Evolutionary conservation across 2,329 filamentous ascomycete species (phyloP), one percentile per base, ranked within the genome.

Genomic region (Eurotiales sp.): DNA sequence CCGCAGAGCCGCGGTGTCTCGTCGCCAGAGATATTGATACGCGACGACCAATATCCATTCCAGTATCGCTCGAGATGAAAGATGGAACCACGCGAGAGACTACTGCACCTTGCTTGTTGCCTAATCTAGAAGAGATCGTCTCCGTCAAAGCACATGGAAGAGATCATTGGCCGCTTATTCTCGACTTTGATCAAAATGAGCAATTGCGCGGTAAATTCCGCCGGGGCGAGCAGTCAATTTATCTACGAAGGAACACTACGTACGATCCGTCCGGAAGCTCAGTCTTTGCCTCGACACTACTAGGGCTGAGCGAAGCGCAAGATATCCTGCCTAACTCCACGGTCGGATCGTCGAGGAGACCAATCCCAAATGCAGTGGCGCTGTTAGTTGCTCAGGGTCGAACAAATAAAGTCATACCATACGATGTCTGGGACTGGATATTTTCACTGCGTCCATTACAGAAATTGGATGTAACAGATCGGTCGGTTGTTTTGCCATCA

Each of bases 11-110:
- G 8, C 83, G 95, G 46, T 97, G 92, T 64, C 80, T 99, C 0
- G 83, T 99, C 1, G 82, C 89, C 15, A 88, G 92, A 55, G 93
- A 99, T 59, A 81, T 93, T 3, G 85, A 93, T 53, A 95, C 89
- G 0, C 84, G 86, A 36, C 84, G 90, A 39, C 87, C 91, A 0
- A 82, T 96, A 44, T 81, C 84, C 7, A 80, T 91, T 2, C 83
- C 88, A 0, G 77, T 96, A 41, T 77, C 78, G 4, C 78, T 96
- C 50, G 78, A 75, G 8, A 76, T 89, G 55, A 80, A 71, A 47
- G 57, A 69, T 56, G 69, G 72, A 36, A 53, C 62, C 48, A 55
- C 58, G 44, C 48, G 61, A 52, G 62, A 59, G 14, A 59, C 78
- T 43, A 70, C 68, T 6, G 77, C 81, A 1, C 83, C 83, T 0